phyloP scores from a whole-genome alignment of 2,329 filamentous ascomycete genomes.

The Anthostomella pinea region DNA sequence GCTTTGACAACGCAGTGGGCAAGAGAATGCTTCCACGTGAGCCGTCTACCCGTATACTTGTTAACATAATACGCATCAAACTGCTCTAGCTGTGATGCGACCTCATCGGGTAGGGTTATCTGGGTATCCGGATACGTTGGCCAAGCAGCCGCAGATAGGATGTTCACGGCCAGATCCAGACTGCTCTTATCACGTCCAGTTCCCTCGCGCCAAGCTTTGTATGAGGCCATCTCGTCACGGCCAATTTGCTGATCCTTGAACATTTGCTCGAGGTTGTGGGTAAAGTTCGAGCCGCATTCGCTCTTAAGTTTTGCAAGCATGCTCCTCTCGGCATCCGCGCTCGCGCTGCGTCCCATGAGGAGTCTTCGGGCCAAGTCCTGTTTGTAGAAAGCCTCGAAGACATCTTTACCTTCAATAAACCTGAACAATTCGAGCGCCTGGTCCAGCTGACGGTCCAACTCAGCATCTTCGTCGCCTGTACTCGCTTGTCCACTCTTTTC shows the following conservation, averaged over 20 bases:
- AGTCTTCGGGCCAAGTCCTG: constrained; percentile 88
- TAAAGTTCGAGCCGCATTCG: constrained; percentile 92
- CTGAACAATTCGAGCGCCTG: constrained; percentile 92
- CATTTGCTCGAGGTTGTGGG: constrained; percentile 97
- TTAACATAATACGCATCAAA: constrained; percentile 84
- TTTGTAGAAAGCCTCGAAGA: constrained; percentile 99
- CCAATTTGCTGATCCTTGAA: constrained; percentile 97
- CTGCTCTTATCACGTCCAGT: constrained; percentile 41
- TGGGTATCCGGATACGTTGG: constrained; percentile 77
- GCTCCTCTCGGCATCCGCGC: constrained; percentile 89
- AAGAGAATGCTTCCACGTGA: constrained; percentile 92
- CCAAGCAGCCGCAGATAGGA: constrained; percentile 91
- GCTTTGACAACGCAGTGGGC: constrained; percentile 86
- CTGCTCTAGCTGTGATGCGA: constrained; percentile 71
- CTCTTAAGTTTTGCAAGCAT: constrained; percentile 91
- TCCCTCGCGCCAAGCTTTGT: constrained; percentile 65
- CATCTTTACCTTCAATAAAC: constrained; percentile 94
- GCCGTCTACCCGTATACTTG: constrained; percentile 83
- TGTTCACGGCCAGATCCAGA: constrained; percentile 79
- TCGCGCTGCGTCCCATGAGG: constrained; percentile 88
- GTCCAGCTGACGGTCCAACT: constrained; percentile 88
- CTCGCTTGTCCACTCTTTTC: constrained; percentile 63
- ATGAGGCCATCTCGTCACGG: constrained; percentile 88
- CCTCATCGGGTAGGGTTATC: constrained; percentile 71
- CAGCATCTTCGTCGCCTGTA: constrained; percentile 82